phyloP scores from a whole-genome alignment of 1,284 basidiomycete genomes.

The Austropuccinia psidii region DNA sequence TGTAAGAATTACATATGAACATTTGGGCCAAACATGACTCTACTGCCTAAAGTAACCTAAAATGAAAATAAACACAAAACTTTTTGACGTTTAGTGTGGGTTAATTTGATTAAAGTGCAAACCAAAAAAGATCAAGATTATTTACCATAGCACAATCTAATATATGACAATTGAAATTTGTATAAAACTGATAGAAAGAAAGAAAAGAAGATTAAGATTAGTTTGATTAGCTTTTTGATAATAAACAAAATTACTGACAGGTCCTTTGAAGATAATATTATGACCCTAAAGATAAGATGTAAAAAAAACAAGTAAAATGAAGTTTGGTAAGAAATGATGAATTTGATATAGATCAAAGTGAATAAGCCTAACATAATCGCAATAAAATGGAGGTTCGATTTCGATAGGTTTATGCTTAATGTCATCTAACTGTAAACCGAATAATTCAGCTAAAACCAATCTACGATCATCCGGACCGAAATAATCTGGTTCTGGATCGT shows the following conservation, averaged over 20 bases:
- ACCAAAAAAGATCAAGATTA: not conserved
- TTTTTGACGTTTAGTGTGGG: not conserved
- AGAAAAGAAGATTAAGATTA: not conserved
- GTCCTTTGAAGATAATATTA: constrained; percentile 27
- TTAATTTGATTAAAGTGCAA: not conserved
- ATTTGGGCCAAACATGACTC: constrained; percentile 37
- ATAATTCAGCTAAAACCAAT: constrained; percentile 39
- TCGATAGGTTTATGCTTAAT: constrained; percentile 29
- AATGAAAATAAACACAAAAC: not conserved
- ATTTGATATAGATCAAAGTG: not conserved
- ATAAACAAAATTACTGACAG: not conserved
- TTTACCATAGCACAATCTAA: constrained; percentile 38
- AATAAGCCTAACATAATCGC: constrained; percentile 37
- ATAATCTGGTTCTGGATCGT: constrained; percentile 19
- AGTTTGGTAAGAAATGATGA: not conserved
- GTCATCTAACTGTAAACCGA: constrained; percentile 37
- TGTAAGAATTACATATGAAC: constrained; percentile 39
- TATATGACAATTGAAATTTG: constrained; percentile 40
- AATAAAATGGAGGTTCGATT: constrained; percentile 42
- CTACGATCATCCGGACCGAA: constrained; percentile 24
- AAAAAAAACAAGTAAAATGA: not conserved
- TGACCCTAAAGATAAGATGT: not conserved
- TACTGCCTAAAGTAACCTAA: constrained; percentile 38
- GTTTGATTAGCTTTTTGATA: not conserved
- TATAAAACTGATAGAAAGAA: constrained; percentile 37